Evolutionary conservation across 192 early-diverging fungal genomes (phyloP), one percentile per base, ranked within the genome.

Genomic region (Gonapodya sp.): DNA sequence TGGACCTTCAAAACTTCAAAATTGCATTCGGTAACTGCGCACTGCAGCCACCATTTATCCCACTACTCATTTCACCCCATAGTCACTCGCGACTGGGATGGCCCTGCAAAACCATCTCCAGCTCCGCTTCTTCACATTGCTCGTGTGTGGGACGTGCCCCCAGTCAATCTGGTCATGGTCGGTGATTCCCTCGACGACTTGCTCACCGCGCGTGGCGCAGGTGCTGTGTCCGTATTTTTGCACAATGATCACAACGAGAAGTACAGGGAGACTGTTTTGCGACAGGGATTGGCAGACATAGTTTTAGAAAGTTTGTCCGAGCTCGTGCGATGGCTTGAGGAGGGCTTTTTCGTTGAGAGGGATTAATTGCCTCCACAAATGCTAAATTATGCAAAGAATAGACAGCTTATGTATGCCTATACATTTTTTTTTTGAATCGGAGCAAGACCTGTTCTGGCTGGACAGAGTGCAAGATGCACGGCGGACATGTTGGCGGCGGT

Each of bases 151-250:
- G 35, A 79, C 35, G 8, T 79, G 0, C 79, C 79, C 35, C 16
- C 79, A 30, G 16, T 18, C 33, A 31, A 79, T 18, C 35, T 79
- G 2, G 35, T 79, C 34, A 79, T 79, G 79, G 79, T 79, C 79
- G 79, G 79, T 8, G 79, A 79, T 36, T 31, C 35, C 30, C 24
- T 36, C 79, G 79, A 79, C 35, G 79, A 79, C 79, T 16, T 79
- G 18, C 30, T 36, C 35, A 36, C 35, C 79, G 79, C 79, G 35
- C 79, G 36, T 31, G 35, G 31, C 35, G 79, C 79, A 30, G 79
- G 79, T 18, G 79, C 79, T 18, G 24, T 79, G 79, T 34, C 79
- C 0, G 35, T 34, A 16, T 79, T 34, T 35, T 31, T 79, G 34
- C 33, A 79, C 33, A 79, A 34, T 18, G 24, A n/a, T 14, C 35